Evolutionary conservation across 2,329 filamentous ascomycete species (phyloP).

Genomic region (Akanthomyces lecanii): DNA sequence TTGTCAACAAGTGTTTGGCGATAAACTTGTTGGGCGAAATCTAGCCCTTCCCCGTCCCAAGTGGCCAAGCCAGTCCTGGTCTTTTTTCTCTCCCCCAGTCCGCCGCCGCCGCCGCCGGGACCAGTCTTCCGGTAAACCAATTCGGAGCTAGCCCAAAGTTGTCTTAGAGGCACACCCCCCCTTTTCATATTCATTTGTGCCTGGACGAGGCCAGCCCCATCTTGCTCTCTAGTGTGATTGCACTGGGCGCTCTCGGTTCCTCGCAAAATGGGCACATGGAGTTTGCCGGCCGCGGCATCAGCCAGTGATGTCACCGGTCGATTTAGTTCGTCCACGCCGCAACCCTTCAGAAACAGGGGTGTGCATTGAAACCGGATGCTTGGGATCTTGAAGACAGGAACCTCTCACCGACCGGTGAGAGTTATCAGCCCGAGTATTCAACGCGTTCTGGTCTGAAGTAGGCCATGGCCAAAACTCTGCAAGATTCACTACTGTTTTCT

Average conservation of each 20-base stretch:
- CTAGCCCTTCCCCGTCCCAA: not conserved
- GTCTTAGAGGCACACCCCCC: not conserved
- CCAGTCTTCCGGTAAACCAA: conserved; percentile 3
- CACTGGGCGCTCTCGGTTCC: not conserved
- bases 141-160: not conserved
- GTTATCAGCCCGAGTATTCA: no score
- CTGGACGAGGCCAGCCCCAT: not conserved
- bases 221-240: not conserved
- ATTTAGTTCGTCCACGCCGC: not conserved
- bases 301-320: not conserved
- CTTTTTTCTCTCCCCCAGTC: not conserved
- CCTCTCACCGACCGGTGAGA: not conserved
- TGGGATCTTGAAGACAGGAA: not conserved
- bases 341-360: not conserved
- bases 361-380: not conserved
- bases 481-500: no score
- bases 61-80: not conserved
- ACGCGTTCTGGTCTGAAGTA: no score
- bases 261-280: not conserved
- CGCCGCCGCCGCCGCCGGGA: not conserved
- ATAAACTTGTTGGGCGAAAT: not conserved
- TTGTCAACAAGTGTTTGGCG: no score
- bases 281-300: not conserved
- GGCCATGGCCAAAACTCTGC: no score
- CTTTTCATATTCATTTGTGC: not conserved